Percentiles rank a stretch among this genome's conserved stretches.
These are phyloP conservation scores for Volvox africanus DNA, from an alignment of 139 green algal species.

Conservation along the genomic window DNA sequence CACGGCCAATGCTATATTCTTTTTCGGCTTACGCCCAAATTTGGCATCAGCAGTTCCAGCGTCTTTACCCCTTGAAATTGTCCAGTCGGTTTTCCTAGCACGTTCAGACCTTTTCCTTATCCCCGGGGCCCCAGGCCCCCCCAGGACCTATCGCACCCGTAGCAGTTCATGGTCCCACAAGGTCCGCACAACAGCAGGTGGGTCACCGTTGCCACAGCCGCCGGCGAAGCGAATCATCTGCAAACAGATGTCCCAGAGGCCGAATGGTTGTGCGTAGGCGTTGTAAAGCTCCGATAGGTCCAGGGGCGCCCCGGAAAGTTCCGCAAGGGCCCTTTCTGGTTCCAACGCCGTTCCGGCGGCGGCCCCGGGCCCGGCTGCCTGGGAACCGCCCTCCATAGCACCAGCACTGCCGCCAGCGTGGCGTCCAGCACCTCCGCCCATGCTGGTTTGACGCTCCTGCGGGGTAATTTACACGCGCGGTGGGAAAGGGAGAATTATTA, in stretches of 20 bases:
- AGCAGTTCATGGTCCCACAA: conserved; percentile 89
- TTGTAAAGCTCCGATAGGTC: conserved; percentile 86
- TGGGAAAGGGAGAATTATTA: too few species aligned
- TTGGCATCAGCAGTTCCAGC: too few species aligned
- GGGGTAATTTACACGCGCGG: too few species aligned
- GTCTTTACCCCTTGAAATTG: too few species aligned
- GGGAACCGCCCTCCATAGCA: background rate
- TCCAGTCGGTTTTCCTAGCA: too few species aligned
- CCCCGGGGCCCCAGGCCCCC: too few species aligned
- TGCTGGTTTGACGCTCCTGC: background rate
- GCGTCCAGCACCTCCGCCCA: background rate
- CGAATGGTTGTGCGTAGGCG: conserved; percentile 73
- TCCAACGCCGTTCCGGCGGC: conserved; percentile 27
- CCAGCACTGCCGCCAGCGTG: background rate
- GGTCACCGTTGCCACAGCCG: conserved; percentile 27
- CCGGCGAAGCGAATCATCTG: conserved; percentile 82
- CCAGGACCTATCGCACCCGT: conserved; percentile 38
- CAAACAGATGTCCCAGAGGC: conserved; percentile 83
- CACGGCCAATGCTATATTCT: too few species aligned
- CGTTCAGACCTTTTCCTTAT: too few species aligned
- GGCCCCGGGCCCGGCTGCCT: background rate
- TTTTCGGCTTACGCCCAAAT: too few species aligned
- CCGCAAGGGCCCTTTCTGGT: conserved; percentile 51
- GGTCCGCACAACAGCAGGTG: conserved; percentile 67
- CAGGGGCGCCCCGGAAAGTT: conserved; percentile 53